These are phyloP conservation scores for Eucalyptus erythrocorys DNA, from an alignment of 345 rosid genomes.

Conservation along the genomic window DNA sequence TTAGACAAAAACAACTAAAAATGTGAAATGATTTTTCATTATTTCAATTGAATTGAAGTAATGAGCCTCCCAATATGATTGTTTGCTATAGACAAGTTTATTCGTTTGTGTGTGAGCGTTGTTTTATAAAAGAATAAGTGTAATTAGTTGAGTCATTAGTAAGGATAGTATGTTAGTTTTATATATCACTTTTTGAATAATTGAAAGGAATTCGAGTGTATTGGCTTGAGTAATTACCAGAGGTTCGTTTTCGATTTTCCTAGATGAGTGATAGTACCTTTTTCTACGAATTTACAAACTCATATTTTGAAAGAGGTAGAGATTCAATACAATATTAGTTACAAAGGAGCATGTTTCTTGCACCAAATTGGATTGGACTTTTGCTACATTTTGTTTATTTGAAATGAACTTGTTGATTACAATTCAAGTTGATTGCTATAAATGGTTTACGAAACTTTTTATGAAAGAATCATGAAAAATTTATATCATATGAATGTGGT, in stretches of 20 bases:
- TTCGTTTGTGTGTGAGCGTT: rapidly evolving
- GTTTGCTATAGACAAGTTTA: neutral
- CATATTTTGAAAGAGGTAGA: neutral
- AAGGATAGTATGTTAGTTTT: neutral
- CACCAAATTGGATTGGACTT: neutral
- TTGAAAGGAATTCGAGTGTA: neutral
- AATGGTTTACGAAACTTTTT: too few relatives aligned
- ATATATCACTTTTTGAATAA: too few relatives aligned
- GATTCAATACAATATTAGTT: neutral
- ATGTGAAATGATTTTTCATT: too few relatives aligned
- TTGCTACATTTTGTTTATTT: neutral
- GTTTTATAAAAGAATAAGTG: too few relatives aligned
- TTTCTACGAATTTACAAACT: neutral
- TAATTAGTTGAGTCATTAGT: too few relatives aligned
- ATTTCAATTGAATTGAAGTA: too few relatives aligned
- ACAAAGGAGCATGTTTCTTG: neutral
- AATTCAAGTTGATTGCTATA: neutral
- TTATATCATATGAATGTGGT: neutral
- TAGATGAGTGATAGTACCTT: too few relatives aligned
- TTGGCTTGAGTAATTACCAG: neutral
- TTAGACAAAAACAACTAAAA: rapidly evolving
- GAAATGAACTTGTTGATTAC: neutral
- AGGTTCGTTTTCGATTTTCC: neutral
- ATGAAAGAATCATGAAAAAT: neutral
- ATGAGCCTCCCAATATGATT: too few relatives aligned